Evolutionary conservation across 345 rosid genomes (phyloP), one percentile per base, ranked within the genome.

Genomic region (Populus ilicifolia): DNA sequence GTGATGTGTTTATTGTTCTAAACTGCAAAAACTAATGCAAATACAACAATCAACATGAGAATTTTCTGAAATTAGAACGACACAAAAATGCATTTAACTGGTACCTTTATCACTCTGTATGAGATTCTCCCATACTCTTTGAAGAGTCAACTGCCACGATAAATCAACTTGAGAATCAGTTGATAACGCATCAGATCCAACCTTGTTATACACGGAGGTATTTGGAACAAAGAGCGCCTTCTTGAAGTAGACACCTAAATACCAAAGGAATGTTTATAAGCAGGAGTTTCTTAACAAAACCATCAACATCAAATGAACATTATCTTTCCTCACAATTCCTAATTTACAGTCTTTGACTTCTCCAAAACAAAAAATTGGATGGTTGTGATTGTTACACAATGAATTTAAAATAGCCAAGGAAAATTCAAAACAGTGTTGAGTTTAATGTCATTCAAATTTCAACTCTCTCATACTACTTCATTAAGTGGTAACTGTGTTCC

Each of bases 151-250:
- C 80, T 96, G 99, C 97, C 97, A 96, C 0, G 93, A 87, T 83
- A 89, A 74, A 72, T 92, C 94, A 6, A 84, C 89, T 81, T 87
- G 85, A 81, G 78, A 72, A 64, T 84, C 92, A 43, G 74, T 72
- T n/a, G 85, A 88, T 69, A 78, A 75, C 77, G 84, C 80, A 30
- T 80, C 81, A 70, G 97, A 79, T 83, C 95, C 97, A 77, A 96
- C 95, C 88, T 93, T 90, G 90, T 88, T 41, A 84, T 93, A 92
- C 67, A 90, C 87, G 1, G 98, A 92, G 77, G 86, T 77, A 77
- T 92, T 96, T 23, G 97, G 97, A 13, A 90, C 97, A 88, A 96
- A 96, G 41, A 96, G 87, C 0, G 97, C 99, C 86, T 84, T 93
- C 85, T 88, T 86, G 94, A 96, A 93, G 73, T 77, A 68, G 83